phyloP scores from a whole-genome alignment of 495 filamentous ascomycete species.

The Baudoinia panamericana region DNA sequence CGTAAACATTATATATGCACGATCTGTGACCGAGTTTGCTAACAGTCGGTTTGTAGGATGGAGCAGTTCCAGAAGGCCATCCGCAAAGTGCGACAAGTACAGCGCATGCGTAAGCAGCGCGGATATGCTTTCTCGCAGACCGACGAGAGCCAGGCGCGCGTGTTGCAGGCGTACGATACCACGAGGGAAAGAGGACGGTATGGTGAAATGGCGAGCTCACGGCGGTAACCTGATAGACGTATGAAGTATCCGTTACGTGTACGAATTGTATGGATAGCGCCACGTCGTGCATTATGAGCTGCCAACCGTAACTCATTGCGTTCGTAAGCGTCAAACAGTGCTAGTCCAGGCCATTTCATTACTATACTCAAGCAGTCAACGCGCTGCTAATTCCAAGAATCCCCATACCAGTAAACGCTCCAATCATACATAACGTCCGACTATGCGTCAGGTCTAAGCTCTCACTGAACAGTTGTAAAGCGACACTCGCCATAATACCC shows the following conservation, averaged over 20 bases:
- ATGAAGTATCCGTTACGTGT: too few species aligned
- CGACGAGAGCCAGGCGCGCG: conserved; percentile 84
- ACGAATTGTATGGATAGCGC: too few species aligned
- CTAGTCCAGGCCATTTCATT: too few species aligned
- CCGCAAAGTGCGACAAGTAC: conserved; percentile 93
- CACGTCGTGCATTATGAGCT: too few species aligned
- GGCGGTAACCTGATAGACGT: conserved; percentile 10
- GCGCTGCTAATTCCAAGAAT: conserved; percentile 79
- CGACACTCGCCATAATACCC: conserved; percentile 90
- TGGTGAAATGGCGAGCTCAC: conserved; percentile 79
- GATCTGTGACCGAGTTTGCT: conserved; percentile 6
- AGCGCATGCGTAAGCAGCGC: conserved; percentile 97
- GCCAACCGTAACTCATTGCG: too few species aligned
- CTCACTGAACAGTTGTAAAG: conserved; percentile 78
- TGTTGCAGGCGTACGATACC: conserved; percentile 95
- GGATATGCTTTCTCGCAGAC: conserved; percentile 97
- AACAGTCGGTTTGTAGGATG: conserved; percentile 46
- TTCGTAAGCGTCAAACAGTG: too few species aligned
- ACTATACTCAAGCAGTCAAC: conserved; percentile 43
- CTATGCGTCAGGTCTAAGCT: conserved; percentile 70
- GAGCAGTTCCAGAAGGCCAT: conserved; percentile 99
- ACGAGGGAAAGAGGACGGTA: conserved; percentile 81
- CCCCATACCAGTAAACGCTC: conserved; percentile 82
- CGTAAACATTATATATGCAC: conserved; percentile 11
- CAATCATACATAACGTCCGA: conserved; percentile 62